Conservation (phyloP, 2,329 filamentous ascomycete species). For the Gnomoniopsis smithogilvyi region DNA sequence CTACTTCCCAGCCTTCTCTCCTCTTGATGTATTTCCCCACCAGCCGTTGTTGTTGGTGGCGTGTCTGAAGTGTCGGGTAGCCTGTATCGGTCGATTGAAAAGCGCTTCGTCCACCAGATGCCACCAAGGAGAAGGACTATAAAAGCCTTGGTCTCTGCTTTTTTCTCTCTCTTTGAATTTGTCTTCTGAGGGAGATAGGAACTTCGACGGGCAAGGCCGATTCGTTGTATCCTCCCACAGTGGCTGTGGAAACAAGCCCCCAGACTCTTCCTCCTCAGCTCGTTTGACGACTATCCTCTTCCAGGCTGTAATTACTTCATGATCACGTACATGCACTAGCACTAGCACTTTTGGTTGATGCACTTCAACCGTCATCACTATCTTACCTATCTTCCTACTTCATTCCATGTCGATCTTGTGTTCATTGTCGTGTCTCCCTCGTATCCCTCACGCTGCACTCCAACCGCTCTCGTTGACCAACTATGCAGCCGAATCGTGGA, state of each 20-base stretch:
- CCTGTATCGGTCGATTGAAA: too few species aligned
- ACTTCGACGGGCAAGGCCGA: background rate
- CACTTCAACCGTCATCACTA: background rate
- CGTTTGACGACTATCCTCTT: too few species aligned
- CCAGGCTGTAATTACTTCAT: too few species aligned
- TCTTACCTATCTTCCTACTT: too few species aligned
- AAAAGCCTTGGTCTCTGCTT: background rate
- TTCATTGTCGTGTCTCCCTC: background rate
- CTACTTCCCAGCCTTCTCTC: too few species aligned
- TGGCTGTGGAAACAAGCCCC: background rate
- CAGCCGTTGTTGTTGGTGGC: too few species aligned
- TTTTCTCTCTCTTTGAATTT: background rate
- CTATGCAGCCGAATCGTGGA: background rate
- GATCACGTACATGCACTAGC: too few species aligned
- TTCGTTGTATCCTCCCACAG: background rate
- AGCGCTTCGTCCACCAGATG: too few species aligned
- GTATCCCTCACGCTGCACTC: background rate
- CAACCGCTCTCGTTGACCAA: background rate
- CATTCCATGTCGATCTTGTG: background rate
- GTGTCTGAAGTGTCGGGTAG: too few species aligned
- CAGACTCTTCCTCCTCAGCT: background rate
- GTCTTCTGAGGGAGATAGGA: background rate
- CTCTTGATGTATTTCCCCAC: too few species aligned
- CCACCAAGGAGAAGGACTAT: too few species aligned
- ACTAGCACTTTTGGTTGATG: too few species aligned